Evolutionary conservation across 1,284 basidiomycete genomes (phyloP).

Genomic region (Ustilago sp.): DNA sequence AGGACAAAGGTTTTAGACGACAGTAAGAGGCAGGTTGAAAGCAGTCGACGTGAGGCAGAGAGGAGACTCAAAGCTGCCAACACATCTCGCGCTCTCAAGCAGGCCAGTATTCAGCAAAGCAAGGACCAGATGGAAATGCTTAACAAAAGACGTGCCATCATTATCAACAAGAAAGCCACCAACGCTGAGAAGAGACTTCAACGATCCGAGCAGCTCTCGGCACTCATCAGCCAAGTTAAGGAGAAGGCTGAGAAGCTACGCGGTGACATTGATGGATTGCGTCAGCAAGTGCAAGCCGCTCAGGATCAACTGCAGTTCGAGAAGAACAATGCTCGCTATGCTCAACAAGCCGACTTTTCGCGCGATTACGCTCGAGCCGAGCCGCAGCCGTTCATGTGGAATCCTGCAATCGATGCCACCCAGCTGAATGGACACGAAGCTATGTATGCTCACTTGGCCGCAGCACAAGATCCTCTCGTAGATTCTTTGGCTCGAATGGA

Average conservation of each 20-base stretch:
- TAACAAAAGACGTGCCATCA: conserved; percentile 72
- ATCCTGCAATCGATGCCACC: conserved; percentile 12
- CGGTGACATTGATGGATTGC: conserved; percentile 19
- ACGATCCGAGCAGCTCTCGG: conserved; percentile 28
- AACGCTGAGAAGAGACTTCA: conserved; percentile 42
- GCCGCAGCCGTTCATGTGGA: conserved; percentile 17
- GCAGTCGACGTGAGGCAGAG: conserved; percentile 83
- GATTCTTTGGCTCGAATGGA: conserved; percentile 44
- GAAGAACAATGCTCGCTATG: conserved; percentile 22
- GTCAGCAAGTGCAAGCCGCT: conserved; percentile 27
- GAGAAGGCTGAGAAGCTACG: conserved; percentile 22
- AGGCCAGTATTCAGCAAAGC: conserved; percentile 71
- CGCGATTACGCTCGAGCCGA: conserved; percentile 16
- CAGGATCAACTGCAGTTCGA: conserved; percentile 33
- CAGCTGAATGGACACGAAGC: conserved; percentile 24
- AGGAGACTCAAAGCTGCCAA: conserved; percentile 82
- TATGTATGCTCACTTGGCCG: conserved; percentile 35
- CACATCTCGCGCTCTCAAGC: conserved; percentile 71
- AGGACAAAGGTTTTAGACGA: conserved; percentile 88
- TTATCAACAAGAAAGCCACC: conserved; percentile 48
- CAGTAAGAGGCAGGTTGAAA: conserved; percentile 83
- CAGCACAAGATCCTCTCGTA: conserved; percentile 41
- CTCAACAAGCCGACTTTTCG: conserved; percentile 17
- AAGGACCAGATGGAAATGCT: conserved; percentile 78
- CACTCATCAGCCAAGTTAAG: conserved; percentile 23